phyloP scores from a whole-genome alignment of 1,139 yeast genomes.

The Pneumocystis canis region DNA sequence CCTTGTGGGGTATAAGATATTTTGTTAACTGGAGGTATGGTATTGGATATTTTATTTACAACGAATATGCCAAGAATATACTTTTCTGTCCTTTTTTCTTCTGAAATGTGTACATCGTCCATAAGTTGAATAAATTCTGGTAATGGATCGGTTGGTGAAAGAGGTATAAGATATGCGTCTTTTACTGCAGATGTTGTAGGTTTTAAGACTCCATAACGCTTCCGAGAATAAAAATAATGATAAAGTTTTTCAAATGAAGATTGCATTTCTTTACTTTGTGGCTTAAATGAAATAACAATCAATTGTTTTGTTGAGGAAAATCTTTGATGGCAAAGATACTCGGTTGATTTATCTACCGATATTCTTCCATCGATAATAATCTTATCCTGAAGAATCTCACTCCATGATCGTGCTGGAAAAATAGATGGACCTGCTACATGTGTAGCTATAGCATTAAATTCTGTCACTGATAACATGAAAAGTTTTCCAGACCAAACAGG shows the following conservation, averaged over 20 bases:
- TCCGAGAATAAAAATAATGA: slow-evolving; percentile 36
- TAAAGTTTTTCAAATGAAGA: slow-evolving; percentile 35
- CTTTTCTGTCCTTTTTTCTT: slow-evolving; percentile 16
- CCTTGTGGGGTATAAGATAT: neutral
- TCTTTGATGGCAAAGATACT: slow-evolving; percentile 34
- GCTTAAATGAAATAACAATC: slow-evolving; percentile 33
- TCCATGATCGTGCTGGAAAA: slow-evolving; percentile 17
- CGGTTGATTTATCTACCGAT: slow-evolving; percentile 38
- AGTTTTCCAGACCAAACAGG: slow-evolving; percentile 44
- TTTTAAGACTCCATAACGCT: slow-evolving; percentile 50
- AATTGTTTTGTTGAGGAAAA: slow-evolving; percentile 38
- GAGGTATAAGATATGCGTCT: slow-evolving; percentile 49
- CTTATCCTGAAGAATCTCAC: slow-evolving; percentile 12
- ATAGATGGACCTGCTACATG: slow-evolving; percentile 31
- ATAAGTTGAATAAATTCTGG: slow-evolving; percentile 21
- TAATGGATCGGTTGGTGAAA: slow-evolving; percentile 21
- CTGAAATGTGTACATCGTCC: slow-evolving; percentile 12
- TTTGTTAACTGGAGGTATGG: slow-evolving; percentile 20
- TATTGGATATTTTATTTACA: slow-evolving; percentile 26
- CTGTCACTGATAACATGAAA: slow-evolving; percentile 41
- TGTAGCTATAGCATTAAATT: slow-evolving; percentile 33
- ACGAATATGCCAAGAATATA: slow-evolving; percentile 36
- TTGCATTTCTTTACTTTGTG: slow-evolving; percentile 16
- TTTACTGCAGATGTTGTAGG: slow-evolving; percentile 38
- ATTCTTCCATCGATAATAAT: slow-evolving; percentile 51